Conservation (phyloP, 805 yeast genomes). For the Saturnispora galanensis region DNA sequence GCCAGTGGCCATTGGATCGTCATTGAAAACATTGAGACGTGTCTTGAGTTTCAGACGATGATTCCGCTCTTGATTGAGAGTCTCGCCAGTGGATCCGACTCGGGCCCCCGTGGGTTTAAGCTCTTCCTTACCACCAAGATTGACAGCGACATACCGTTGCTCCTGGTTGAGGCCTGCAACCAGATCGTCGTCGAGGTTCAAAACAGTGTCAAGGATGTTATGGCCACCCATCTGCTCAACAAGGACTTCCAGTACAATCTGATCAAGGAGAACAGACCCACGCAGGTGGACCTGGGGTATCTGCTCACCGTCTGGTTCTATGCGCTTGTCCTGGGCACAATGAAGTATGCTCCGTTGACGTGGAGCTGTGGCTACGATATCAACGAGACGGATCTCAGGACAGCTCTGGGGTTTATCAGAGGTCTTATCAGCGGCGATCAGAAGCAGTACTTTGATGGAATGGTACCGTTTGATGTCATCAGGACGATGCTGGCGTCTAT, state of each 20-base stretch:
- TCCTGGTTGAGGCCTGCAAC: slow-evolving; percentile 44
- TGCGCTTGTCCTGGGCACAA: slow-evolving; percentile 47
- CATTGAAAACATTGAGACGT: slow-evolving; percentile 73
- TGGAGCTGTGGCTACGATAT: slow-evolving; percentile 56
- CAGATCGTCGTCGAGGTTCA: slow-evolving; percentile 53
- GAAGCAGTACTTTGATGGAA: background rate
- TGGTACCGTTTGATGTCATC: slow-evolving; percentile 2
- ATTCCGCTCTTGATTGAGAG: slow-evolving; percentile 39
- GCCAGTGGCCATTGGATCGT: slow-evolving; percentile 59
- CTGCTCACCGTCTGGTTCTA: slow-evolving; percentile 65
- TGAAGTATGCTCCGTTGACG: slow-evolving; percentile 53
- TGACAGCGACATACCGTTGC: slow-evolving; percentile 39
- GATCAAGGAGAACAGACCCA: slow-evolving; percentile 21
- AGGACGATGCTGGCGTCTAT: slow-evolving; percentile 18
- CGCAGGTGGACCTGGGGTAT: slow-evolving; percentile 37
- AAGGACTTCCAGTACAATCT: slow-evolving; percentile 2
- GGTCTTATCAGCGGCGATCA: slow-evolving; percentile 26
- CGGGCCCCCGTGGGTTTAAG: slow-evolving; percentile 30
- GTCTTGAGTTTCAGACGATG: slow-evolving; percentile 50
- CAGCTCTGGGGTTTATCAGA: slow-evolving; percentile 37
- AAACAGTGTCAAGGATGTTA: slow-evolving; percentile 44
- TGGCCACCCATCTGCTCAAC: slow-evolving; percentile 22
- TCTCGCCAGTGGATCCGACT: slow-evolving; percentile 5
- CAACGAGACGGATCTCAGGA: slow-evolving; percentile 58
- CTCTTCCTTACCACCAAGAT: slow-evolving; percentile 58